Evolutionary conservation across 2,329 filamentous ascomycete genomes (phyloP), one percentile per base, ranked within the genome.

Genomic region (Domatiomyces globalis): DNA sequence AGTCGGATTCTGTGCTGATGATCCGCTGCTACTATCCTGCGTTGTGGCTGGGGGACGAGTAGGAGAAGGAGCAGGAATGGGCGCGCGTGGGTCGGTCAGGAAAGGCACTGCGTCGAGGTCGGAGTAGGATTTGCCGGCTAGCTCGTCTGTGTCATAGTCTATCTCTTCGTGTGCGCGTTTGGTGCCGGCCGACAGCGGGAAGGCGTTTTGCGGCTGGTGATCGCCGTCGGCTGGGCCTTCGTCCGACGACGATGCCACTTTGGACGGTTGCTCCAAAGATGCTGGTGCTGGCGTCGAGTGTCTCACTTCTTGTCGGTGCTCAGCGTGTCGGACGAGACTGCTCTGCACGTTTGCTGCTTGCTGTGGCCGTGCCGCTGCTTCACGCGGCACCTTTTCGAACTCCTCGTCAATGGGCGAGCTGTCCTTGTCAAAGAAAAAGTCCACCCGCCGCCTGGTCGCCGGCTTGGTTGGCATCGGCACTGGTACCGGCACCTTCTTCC

Each of bases 21-120:
- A 33, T 33, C 2, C 29, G 4, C 29, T 7, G 29, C 29, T 33
- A 7, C 51, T 51, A 58, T 52, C 25, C 60, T 58, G 47, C 61
- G 51, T 49, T 51, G 33, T 52, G 55, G 5, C 10, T 2, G 29
- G 29, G 8, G 29, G n/a, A n/a, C n/a, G n/a, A n/a, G n/a, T n/a
- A n/a, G n/a, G n/a, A n/a, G n/a, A n/a, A n/a, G n/a, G 29, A 7
- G 33, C 1, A 12, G 59, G 58, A n/a, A 59, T 54, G 10, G 62
- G 59, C 15, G 60, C 54, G 9, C 62, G 60, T 9, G 69, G 71
- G 17, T 66, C 65, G 25, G 63, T 63, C 48, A 77, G 72, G 56
- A 78, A 78, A 4, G 68, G 63, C 54, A 78, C 72, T 2, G 66
- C 65, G 54, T 71, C 70, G 2, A 79, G 67, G n/a, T 73, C 65